Conservation (phyloP, 176 grass and related monocot species). For the Avena insularis region DNA sequence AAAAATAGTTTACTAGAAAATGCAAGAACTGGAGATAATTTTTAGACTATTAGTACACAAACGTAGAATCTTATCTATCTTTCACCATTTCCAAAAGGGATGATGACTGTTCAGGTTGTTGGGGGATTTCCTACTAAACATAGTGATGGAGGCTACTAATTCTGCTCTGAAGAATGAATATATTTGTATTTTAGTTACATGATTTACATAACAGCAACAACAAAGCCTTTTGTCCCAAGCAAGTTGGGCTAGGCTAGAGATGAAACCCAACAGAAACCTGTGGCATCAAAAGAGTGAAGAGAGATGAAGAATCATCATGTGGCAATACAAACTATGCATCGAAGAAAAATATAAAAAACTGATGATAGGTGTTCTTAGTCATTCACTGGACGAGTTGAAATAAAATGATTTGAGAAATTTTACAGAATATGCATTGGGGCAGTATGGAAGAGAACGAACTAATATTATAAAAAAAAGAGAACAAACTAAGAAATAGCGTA, state of each 20-base stretch:
- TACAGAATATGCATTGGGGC: neutral
- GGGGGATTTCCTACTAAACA: neutral
- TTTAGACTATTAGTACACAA: neutral
- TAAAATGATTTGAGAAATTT: neutral
- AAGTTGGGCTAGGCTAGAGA: no score
- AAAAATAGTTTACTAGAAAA: neutral
- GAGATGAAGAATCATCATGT: no score
- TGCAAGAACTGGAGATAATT: neutral
- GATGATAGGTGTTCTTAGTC: neutral
- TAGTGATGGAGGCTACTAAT: neutral
- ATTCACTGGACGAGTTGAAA: neutral
- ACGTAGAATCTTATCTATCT: neutral
- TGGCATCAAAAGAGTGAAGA: no score
- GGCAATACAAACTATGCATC: neutral
- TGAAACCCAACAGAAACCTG: no score
- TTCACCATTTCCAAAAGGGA: neutral
- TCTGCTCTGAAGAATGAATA: neutral
- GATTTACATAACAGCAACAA: neutral
- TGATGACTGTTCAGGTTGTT: neutral
- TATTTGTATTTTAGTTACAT: neutral
- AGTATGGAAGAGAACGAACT: conserved; percentile 18
- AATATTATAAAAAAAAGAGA: neutral
- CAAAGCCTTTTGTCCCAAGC: no score
- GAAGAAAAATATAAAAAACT: neutral
- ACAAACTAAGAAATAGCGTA: neutral